A percentile compares a stretch with the other conserved stretches of the same genome.
Conservation (phyloP, 1,284 basidiomycete genomes). For the Ceratobasidium sp. region DNA sequence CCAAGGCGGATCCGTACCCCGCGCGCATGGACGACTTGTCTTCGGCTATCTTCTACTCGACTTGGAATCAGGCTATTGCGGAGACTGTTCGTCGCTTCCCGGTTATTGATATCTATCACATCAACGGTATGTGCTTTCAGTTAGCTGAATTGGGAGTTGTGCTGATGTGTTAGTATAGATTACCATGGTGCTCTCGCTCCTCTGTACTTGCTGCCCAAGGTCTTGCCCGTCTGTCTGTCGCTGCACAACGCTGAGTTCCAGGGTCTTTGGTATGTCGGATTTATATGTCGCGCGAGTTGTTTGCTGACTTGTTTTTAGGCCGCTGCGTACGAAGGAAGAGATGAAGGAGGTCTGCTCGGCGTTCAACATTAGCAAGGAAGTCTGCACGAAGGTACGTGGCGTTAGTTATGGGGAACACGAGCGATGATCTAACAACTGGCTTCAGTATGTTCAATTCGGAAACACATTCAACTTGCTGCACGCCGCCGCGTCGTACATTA, state of each 20-base stretch:
- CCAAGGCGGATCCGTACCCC: constrained; percentile 93
- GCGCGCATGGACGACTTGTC: constrained; percentile 96
- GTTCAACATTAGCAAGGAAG: constrained; percentile 95
- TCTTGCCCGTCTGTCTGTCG: constrained; percentile 90
- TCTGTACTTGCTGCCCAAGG: constrained; percentile 90
- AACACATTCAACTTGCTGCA: constrained; percentile 96
- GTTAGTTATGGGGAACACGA: not conserved
- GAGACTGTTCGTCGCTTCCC: constrained; percentile 87
- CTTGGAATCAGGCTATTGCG: constrained; percentile 96
- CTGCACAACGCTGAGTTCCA: constrained; percentile 97
- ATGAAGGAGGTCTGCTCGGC: constrained; percentile 98
- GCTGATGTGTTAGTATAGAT: constrained; percentile 60
- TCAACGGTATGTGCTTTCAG: constrained; percentile 63
- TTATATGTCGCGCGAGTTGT: not conserved
- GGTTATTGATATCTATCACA: constrained; percentile 88
- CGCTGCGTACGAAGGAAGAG: constrained; percentile 93
- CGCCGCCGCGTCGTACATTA: constrained; percentile 91
- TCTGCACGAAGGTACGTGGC: constrained; percentile 80
- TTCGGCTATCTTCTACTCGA: constrained; percentile 96
- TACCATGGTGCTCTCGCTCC: constrained; percentile 93
- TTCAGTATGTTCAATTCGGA: constrained; percentile 89
- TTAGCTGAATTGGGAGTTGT: not conserved
- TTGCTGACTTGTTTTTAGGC: constrained; percentile 53
- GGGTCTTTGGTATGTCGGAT: constrained; percentile 75
- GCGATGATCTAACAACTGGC: not conserved